Evolutionary conservation across 768 basidiomycete genomes (phyloP).

Genomic region (Coprinellus aureogranulatus): DNA sequence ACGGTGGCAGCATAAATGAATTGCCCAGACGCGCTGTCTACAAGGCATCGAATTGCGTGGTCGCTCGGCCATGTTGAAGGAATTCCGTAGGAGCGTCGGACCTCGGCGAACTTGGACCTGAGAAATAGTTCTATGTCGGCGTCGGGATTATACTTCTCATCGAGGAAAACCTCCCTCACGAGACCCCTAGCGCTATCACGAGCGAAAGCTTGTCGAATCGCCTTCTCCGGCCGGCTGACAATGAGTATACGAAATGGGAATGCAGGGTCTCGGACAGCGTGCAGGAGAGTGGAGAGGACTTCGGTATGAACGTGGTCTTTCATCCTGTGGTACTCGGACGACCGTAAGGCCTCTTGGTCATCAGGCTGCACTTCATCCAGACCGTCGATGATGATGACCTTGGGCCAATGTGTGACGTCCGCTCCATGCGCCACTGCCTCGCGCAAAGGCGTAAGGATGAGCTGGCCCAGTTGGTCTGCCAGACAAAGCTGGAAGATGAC

Average conservation of each 20-base stretch:
- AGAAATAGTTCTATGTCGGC: constrained; percentile 1
- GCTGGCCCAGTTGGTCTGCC: background rate
- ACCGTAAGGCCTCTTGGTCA: background rate
- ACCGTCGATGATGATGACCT: constrained; percentile 10
- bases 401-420: background rate
- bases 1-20: constrained; percentile 15
- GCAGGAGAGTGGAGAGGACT: constrained; percentile 4
- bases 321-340: background rate
- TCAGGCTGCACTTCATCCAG: constrained; percentile 10
- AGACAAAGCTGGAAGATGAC: background rate
- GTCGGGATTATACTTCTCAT: background rate
- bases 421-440: background rate
- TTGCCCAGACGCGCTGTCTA: constrained; percentile 10
- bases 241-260: constrained; percentile 3
- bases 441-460: background rate
- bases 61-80: constrained; percentile 1
- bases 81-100: constrained; percentile 2
- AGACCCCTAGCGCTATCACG: background rate
- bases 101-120: background rate
- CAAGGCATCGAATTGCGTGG: background rate
- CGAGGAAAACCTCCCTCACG: background rate
- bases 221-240: constrained; percentile 5
- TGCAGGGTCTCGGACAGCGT: background rate
- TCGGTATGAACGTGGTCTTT: background rate
- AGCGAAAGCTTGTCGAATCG: background rate